These are phyloP conservation scores for Tetragonia tetragonoides DNA, from an alignment of 148 eudicot species.

Conservation along the genomic window DNA sequence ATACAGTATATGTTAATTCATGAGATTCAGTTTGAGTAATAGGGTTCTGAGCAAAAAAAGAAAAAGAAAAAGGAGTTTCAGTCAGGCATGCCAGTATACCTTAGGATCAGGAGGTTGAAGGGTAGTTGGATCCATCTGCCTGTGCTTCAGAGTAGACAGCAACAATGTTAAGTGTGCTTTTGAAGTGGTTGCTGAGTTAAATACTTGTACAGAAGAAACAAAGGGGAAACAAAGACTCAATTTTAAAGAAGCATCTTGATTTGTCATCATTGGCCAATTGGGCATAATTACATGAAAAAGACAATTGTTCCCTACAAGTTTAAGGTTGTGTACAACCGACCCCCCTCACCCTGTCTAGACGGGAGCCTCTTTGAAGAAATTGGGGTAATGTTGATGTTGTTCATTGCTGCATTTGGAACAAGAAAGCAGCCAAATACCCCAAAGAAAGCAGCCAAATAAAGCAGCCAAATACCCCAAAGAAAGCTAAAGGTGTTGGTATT, in stretches of 20 bases:
- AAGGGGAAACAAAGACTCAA: background rate
- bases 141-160: slow-evolving; percentile 8
- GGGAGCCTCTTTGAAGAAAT: too few species aligned
- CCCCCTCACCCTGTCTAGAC: background rate
- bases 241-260: background rate
- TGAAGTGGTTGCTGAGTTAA: slow-evolving; percentile 6
- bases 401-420: slow-evolving; percentile 19
- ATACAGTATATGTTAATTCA: background rate
- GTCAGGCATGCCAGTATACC: slow-evolving; percentile 3
- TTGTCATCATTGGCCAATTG: slow-evolving; percentile 19
- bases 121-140: slow-evolving; percentile 26
- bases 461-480: background rate
- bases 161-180: background rate
- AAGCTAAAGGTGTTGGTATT: background rate
- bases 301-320: slow-evolving; percentile 16
- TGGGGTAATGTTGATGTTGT: background rate
- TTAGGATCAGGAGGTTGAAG: slow-evolving; percentile 19
- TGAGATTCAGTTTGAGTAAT: background rate
- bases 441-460: background rate
- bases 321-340: too few species aligned
- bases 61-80: background rate
- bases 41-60: background rate
- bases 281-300: slow-evolving; percentile 17
- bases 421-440: slow-evolving; percentile 1
- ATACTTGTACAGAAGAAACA: background rate